Evolutionary conservation across 1,139 yeast species (phyloP).

Genomic region (Magnusiomyces ingens): DNA sequence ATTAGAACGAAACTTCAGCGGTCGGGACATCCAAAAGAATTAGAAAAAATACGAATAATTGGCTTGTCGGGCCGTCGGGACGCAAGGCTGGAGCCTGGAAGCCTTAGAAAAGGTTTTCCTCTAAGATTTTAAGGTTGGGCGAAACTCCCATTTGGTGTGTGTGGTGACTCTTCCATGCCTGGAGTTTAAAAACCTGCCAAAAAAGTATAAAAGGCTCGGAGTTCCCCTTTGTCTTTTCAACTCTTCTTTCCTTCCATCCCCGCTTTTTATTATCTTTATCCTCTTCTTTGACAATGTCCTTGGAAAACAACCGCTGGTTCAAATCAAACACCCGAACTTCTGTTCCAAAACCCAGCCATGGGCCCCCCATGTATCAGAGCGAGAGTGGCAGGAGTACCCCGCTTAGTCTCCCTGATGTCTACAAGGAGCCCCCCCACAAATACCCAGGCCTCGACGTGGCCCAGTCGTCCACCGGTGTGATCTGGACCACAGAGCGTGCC

Average conservation of each 20-base stretch:
- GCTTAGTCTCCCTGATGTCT: constrained; percentile 30
- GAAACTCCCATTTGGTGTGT: too few species aligned
- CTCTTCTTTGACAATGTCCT: background rate
- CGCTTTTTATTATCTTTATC: too few species aligned
- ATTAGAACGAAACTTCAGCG: too few species aligned
- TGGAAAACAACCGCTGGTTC: constrained; percentile 13
- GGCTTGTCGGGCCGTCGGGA: background rate
- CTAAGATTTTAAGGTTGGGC: too few species aligned
- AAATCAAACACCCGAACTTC: background rate
- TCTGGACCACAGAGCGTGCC: constrained; percentile 66
- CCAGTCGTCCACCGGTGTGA: constrained; percentile 61
- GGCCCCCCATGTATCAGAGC: constrained; percentile 19
- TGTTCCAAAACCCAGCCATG: constrained; percentile 3
- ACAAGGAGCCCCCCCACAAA: constrained; percentile 31
- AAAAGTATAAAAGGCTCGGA: too few species aligned
- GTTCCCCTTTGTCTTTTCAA: too few species aligned
- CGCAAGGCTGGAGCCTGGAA: too few species aligned
- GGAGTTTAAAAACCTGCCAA: too few species aligned
- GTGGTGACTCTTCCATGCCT: too few species aligned
- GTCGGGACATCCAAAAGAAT: too few species aligned
- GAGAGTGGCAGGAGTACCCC: constrained; percentile 30
- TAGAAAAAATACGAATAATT: background rate
- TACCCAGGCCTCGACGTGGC: constrained; percentile 58
- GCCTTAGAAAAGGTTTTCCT: too few species aligned
- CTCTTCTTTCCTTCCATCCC: too few species aligned